Evolutionary conservation across 257 asterid species (phyloP), one percentile per base, ranked within the genome.

Genomic region (Plantago major): DNA sequence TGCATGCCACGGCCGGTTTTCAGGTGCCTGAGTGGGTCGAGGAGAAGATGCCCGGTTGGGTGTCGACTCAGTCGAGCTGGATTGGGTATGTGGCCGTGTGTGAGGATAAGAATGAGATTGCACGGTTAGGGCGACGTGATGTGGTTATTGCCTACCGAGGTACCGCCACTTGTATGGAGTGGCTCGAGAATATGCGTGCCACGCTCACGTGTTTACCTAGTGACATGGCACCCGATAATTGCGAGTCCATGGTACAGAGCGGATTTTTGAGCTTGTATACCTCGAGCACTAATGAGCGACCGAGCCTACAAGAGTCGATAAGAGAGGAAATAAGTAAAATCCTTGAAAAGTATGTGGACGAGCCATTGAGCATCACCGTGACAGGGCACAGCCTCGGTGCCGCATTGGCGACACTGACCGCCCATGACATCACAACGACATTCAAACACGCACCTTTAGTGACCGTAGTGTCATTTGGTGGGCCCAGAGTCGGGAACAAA

Each of bases 301-400:
- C 47, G 0, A 88, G 97, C 63, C 62, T 92, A 15, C 79, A 72
- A 19, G 82, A 77, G 7, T 38, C 74, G 3, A 55, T 92, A 0
- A 49, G 80, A 15, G 76, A 76, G 14, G 90, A 87, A 60, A 67
- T 92, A 0, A 47, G 19, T 0, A 61, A 67, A 14, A 67, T 89
- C 11, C 70, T 92, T 0, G 33, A 52, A 37, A 72, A 28, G 8
- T 92, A 86, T 30, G 79, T 78, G 0, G 82, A 78, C 30, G 91
- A 82, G 73, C 82, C 99, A 11, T 5, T 92, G 13, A 92, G 99
- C 57, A 79, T 92, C 8, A 92, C 99, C 12, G 82, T 92, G 42
- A 87, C 97, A 5, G 99, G 99, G 5, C 99, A 92, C 75, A 86
- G 96, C 74, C 81, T 92, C 0, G 99, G 97, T 11, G 97, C 96